Conservation (phyloP, 305 asterid species). For the Solanum hybrid region DNA sequence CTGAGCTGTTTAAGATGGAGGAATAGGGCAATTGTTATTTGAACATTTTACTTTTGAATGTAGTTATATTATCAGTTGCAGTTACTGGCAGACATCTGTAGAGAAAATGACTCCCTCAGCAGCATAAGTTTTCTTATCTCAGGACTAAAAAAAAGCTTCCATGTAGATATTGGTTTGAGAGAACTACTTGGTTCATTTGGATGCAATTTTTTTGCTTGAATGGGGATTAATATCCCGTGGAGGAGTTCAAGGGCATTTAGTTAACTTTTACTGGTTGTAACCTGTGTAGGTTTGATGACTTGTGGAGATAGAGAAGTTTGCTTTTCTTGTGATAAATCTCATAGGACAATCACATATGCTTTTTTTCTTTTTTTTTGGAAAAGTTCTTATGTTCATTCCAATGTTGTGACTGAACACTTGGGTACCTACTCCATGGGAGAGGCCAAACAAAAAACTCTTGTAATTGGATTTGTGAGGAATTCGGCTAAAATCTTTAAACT, state of each 20-base stretch:
- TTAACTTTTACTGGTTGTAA: background rate
- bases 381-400: background rate
- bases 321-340: background rate
- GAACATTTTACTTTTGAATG: background rate
- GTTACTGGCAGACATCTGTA: background rate
- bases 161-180: background rate
- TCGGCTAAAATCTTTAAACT: background rate
- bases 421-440: slow-evolving; percentile 2
- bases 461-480: background rate
- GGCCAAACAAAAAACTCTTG: background rate
- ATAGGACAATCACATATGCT: background rate
- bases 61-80: background rate
- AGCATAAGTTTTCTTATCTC: background rate
- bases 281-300: background rate
- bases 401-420: background rate
- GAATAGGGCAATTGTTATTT: background rate
- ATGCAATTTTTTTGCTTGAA: background rate
- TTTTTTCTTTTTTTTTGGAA: too few relatives aligned
- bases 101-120: background rate
- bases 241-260: background rate
- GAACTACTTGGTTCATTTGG: background rate
- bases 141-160: background rate
- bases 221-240: background rate
- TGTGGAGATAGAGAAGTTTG: background rate
- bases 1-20: background rate